Base-by-base conservation (phyloP, 2,329 filamentous ascomycete species). In the Colletotrichum coccodes region DNA sequence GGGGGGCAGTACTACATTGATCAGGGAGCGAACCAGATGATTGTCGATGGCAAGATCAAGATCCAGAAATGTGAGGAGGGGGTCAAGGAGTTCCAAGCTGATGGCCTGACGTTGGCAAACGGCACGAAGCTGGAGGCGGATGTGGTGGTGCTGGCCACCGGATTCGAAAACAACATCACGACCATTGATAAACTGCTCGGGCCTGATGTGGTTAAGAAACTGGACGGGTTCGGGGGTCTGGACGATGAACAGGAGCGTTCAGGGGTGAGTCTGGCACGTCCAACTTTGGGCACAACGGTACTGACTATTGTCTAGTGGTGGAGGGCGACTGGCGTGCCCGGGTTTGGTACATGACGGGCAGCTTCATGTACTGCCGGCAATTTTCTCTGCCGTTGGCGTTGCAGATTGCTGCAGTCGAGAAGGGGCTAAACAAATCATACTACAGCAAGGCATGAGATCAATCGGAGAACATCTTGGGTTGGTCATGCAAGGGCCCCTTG, bases 1-100 rank as follows among this genome's bases (percentile, higher is more conserved):
- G 79, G 78, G 0, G 82, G 82, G 3, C 78, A 79, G 16, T 83
- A 82, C 69, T 84, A 83, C 71, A 78, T 83, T 30, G 82, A 85
- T 60, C 79, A 81, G 23, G 83, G 82, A 0, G 76, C 75, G 18
- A 77, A 74, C 16, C 66, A 79, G 67, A 77, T 83, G 60, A 81
- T 84, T 59, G 72, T 78, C 26, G 79, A 82, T 32, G 81, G 82
- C 9, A 79, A 79, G 63, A 79, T 84, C 64, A 81, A 80, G 65
- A 73, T 84, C 12, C 75, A 76, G 12, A 57, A 69, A 7, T 72
- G 73, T 44, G 67, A 72, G 16, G 77, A 74, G 3, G 79, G 78
- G 0, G 77, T 83, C 52, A 70, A 72, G 40, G 71, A 73, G 1
- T 79, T 84, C 44, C 71, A 72, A 1, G 64, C 72, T 2, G 64